phyloP scores from a whole-genome alignment of 2,329 filamentous ascomycete genomes.

The Aschersonia sp. region DNA sequence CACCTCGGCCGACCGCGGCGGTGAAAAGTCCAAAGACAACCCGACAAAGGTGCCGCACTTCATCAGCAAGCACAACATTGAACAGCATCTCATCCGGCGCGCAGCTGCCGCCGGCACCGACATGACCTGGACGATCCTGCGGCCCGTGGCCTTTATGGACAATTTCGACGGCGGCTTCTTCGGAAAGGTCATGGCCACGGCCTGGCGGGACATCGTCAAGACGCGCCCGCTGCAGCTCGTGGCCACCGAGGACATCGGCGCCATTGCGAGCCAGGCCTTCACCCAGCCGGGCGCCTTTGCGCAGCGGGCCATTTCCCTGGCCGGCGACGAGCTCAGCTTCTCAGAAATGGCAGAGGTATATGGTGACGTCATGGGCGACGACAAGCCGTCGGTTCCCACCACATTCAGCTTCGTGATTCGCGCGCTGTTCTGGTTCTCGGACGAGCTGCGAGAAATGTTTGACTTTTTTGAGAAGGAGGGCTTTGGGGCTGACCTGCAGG shows the following conservation, averaged over 20 bases:
- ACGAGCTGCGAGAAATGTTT: slow-evolving; percentile 21
- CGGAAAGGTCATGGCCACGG: slow-evolving; percentile 15
- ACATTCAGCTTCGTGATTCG: slow-evolving; percentile 15
- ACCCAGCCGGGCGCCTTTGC: slow-evolving; percentile 15
- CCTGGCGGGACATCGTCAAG: slow-evolving; percentile 15
- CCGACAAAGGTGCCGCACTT: slow-evolving; percentile 46
- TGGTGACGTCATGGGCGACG: slow-evolving; percentile 9
- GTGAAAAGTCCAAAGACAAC: slow-evolving; percentile 31
- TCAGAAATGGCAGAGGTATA: slow-evolving; percentile 16
- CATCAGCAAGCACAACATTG: slow-evolving; percentile 42
- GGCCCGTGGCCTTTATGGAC: slow-evolving; percentile 26
- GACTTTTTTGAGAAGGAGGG: slow-evolving; percentile 19
- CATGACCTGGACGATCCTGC: slow-evolving; percentile 22
- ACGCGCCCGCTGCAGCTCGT: slow-evolving; percentile 13
- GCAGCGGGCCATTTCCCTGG: slow-evolving; percentile 19
- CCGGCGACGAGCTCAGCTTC: slow-evolving; percentile 23
- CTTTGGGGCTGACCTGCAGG: slow-evolving; percentile 18
- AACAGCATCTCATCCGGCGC: slow-evolving; percentile 37
- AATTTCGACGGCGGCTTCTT: slow-evolving; percentile 17
- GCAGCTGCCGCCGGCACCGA: slow-evolving; percentile 9
- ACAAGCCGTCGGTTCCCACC: slow-evolving; percentile 12
- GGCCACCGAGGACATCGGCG: slow-evolving; percentile 21
- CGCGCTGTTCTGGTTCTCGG: slow-evolving; percentile 12
- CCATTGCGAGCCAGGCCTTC: slow-evolving; percentile 22
- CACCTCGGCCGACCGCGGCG: slow-evolving; percentile 44